A percentile compares a stretch with the other conserved stretches of the same genome.
Evolutionary conservation across 140 eudicot genomes (phyloP).

Genomic region (Erigeron philadelphicus): DNA sequence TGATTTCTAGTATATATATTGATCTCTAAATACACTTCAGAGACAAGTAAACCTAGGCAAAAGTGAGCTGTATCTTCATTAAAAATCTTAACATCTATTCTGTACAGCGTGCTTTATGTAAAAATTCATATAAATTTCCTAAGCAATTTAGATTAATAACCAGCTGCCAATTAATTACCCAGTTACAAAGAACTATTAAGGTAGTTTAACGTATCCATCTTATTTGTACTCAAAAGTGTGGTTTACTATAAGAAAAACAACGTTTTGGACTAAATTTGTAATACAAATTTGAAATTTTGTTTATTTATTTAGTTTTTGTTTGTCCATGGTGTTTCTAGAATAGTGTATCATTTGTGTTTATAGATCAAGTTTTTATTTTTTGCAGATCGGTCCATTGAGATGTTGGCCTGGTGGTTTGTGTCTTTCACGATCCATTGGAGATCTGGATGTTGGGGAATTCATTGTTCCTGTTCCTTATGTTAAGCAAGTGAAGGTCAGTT

Average conservation of each 20-base stretch:
- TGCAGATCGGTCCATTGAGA: conserved; percentile 64
- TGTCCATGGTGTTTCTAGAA: not conserved
- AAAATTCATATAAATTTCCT: too few relatives aligned
- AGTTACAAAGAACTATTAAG: too few relatives aligned
- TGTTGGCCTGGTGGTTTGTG: conserved; percentile 82
- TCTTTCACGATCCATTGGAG: conserved; percentile 68
- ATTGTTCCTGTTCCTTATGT: conserved; percentile 67
- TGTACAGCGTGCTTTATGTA: too few relatives aligned
- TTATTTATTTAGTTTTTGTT: not conserved
- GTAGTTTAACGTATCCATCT: too few relatives aligned
- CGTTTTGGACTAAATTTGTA: not conserved
- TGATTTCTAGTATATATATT: conserved; percentile 14
- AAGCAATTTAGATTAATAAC: too few relatives aligned
- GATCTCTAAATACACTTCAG: too few relatives aligned
- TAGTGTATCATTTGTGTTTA: not conserved
- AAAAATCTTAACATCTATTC: not conserved
- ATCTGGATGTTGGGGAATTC: conserved; percentile 64
- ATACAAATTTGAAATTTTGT: not conserved
- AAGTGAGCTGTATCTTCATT: not conserved
- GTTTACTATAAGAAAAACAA: too few relatives aligned
- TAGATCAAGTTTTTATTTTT: not conserved
- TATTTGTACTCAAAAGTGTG: too few relatives aligned
- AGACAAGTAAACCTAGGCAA: too few relatives aligned
- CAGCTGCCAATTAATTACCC: too few relatives aligned
- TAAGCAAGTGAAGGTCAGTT: conserved; percentile 59